These are phyloP conservation scores for Zizania latifolia DNA, from an alignment of 176 grass and related monocot species.

Conservation along the genomic window DNA sequence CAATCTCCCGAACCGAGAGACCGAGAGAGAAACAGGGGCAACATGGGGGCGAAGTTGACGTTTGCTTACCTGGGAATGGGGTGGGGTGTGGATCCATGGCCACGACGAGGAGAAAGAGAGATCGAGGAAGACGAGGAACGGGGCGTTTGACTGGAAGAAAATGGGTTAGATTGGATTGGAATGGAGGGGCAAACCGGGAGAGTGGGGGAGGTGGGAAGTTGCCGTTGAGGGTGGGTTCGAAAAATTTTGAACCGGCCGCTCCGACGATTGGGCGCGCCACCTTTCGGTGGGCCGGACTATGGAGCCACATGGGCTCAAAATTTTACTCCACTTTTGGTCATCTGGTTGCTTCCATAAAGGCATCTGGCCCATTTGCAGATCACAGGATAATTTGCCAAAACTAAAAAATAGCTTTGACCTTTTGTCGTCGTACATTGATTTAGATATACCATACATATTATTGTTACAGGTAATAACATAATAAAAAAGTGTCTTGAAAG, in stretches of 20 bases:
- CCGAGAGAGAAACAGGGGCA: background rate
- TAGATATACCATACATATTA: no score
- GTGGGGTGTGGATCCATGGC: constrained; percentile 48
- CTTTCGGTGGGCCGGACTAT: background rate
- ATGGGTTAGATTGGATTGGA: background rate
- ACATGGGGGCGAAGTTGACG: background rate
- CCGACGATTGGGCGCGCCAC: background rate
- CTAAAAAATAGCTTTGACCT: no score
- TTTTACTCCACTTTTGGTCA: no score
- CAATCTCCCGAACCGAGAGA: background rate
- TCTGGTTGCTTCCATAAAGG: background rate
- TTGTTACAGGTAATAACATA: no score
- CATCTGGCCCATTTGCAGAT: background rate
- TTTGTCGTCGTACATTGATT: no score
- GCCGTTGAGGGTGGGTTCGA: constrained; percentile 32
- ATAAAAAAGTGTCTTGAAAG: no score
- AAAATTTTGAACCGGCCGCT: constrained; percentile 35
- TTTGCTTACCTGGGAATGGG: constrained; percentile 39
- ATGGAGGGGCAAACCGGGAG: background rate
- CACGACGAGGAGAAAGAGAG: background rate
- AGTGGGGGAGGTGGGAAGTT: background rate
- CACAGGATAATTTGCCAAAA: no score
- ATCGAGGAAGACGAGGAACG: background rate
- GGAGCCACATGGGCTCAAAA: no score
- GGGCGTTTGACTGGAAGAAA: background rate